Base-by-base conservation (phyloP, 768 basidiomycete genomes). In the Lentinula lateritia region DNA sequence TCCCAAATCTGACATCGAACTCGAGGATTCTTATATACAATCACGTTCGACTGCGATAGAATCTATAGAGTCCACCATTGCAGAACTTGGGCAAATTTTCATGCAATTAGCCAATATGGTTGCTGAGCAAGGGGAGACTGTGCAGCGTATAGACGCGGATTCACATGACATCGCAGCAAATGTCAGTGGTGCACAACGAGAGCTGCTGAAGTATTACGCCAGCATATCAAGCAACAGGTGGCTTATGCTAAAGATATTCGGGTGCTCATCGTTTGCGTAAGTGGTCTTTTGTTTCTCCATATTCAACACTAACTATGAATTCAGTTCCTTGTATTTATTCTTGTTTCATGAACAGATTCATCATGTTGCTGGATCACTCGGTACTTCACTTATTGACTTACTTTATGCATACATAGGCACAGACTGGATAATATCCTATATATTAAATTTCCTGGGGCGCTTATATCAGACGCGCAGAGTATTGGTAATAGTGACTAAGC, bases 51-150 rank as follows among this genome's bases (percentile, higher is more conserved):
- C 92, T 0, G 97, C 97, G 9, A 99, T 99, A 70, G 96, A 98
- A 75, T 95, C 94, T 2, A 98, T 99, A 71, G 97, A 99, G 75
- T 89, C 92, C 10, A 99, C 97, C 2, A 98, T 99, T 64, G 92
- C 93, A n/a, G 97, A 99, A 71, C 83, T 99, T 13, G 97, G 97
- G 0, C 92, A 95, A 68, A 98, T 99, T 73, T 99, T 99, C 76
- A 89, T 87, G 7, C 97, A 99, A 68, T 80, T 99, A 16, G 95
- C 96, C 0, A 86, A 90, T 58, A 98, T 99, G 97, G 95, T 99
- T 4, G 94, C 96, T 9, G 93, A 98, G 72, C 97, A 99, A 74
- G 83, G 95, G 58, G 97, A 99, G 78, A 98, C 95, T 0, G 97
- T 99, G 1, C 96, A 98, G 71, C 87, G 97, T 8, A 99, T 99